Evolutionary conservation across 2,329 filamentous ascomycete species (phyloP).

Genomic region (Fusarium goolgardi): DNA sequence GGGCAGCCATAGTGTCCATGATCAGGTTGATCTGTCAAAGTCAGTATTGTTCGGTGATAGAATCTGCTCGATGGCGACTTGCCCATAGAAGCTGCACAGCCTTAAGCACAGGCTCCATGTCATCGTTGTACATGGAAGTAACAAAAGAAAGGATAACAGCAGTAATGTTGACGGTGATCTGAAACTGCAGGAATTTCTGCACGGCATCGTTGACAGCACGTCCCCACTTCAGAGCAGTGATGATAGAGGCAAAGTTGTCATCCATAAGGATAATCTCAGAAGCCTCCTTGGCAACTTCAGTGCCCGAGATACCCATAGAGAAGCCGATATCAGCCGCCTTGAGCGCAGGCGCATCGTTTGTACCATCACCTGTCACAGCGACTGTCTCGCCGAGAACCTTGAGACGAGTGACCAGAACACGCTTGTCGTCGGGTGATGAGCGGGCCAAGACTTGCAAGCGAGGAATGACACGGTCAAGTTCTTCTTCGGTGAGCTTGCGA

Average conservation of each 20-base stretch:
- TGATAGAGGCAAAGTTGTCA: constrained; percentile 86
- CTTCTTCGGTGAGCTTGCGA: constrained; percentile 73
- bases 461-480: constrained; percentile 76
- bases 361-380: constrained; percentile 85
- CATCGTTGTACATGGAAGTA: constrained; percentile 77
- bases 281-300: constrained; percentile 86
- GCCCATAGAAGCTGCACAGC: constrained; percentile 98
- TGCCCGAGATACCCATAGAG: constrained; percentile 86
- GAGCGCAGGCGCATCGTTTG: constrained; percentile 84
- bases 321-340: constrained; percentile 86
- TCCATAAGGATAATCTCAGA: constrained; percentile 90
- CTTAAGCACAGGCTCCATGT: constrained; percentile 80
- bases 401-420: constrained; percentile 75
- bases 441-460: constrained; percentile 77
- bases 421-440: constrained; percentile 82
- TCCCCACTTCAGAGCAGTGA: constrained; percentile 85
- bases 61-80: not conserved
- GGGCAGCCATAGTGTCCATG: constrained; percentile 94
- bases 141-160: constrained; percentile 90
- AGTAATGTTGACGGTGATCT: constrained; percentile 91
- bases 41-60: accelerated
- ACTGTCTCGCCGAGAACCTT: constrained; percentile 81
- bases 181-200: constrained; percentile 80
- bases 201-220: constrained; percentile 81
- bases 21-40: constrained; percentile 73